Evolutionary conservation across 805 yeast genomes (phyloP), one percentile per base, ranked within the genome.

Genomic region (Candida caryicola): DNA sequence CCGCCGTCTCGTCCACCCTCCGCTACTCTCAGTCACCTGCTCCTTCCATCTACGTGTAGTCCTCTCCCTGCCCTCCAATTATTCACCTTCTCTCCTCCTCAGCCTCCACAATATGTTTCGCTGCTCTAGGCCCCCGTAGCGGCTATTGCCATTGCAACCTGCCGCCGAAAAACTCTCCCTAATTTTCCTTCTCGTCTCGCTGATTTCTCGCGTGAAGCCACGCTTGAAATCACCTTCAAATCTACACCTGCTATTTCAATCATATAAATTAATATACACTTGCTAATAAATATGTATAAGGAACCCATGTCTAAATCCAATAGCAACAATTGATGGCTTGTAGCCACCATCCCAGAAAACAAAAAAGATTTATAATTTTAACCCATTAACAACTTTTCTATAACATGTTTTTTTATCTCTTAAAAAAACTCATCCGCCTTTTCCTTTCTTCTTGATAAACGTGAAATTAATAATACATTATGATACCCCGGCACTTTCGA

Each of bases 251-350:
- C 31, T 4, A 29, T 29, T 29, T 7, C 7, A 21, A 21, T 21
- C 13, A 44, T 23, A 32, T 36, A 29, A 23, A 41, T 37, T 29
- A 40, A 35, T 48, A 52, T 50, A 52, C 53, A 53, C 56, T 49
- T 56, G 52, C 49, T 44, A 34, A 50, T 46, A 47, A 47, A 49
- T 45, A 45, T 54, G 51, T 54, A 51, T 50, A 51, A 37, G 31
- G 48, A 54, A 66, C 64, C 66, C 64, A 65, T 63, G 72, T 65
- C 72, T 66, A 64, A 64, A 64, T 60, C 69, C 64, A 43, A 44
- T 36, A 53, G 47, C 49, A 45, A 49, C 38, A 47, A 39, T 39
- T 47, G 42, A 38, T 42, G 52, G 46, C 49, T 43, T 51, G 49
- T 40, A 45, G 25, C 37, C 42, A 50, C 45, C 43, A 47, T 46